Evolutionary conservation across 495 filamentous ascomycete genomes (phyloP).

Genomic region (Elaphomyces granulatus): DNA sequence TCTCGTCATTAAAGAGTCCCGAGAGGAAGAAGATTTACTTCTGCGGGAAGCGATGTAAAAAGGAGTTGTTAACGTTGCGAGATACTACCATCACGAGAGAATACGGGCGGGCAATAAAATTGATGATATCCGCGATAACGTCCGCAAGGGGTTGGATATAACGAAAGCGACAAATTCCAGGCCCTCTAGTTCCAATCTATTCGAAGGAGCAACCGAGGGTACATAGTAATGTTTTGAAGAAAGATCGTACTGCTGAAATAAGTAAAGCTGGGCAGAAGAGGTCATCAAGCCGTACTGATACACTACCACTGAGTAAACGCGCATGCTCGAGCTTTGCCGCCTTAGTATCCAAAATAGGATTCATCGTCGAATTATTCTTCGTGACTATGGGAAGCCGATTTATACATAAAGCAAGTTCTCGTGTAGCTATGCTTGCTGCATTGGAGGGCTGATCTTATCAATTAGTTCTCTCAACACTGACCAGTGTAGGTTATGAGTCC

Average conservation of each 20-base stretch:
- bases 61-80: conserved; percentile 16
- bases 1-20: conserved; percentile 15
- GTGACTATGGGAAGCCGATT: conserved; percentile 28
- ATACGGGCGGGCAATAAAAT: conserved; percentile 12
- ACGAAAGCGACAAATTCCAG: conserved; percentile 3
- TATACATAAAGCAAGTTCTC: conserved; percentile 29
- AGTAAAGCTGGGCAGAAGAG: too few relatives aligned
- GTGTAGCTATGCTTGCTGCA: conserved; percentile 18
- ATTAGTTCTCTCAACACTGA: background rate
- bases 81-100: conserved; percentile 23
- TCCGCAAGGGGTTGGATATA: conserved; percentile 17
- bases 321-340: conserved; percentile 14
- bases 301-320: conserved; percentile 22
- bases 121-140: conserved; percentile 16
- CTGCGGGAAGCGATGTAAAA: conserved; percentile 17
- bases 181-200: too few relatives aligned
- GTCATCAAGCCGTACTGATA: conserved; percentile 7
- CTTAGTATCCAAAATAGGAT: conserved; percentile 17
- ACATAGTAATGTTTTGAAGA: too few relatives aligned
- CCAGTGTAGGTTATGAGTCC: conserved; percentile 25
- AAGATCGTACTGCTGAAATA: too few relatives aligned
- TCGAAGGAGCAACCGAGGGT: too few relatives aligned
- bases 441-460: conserved; percentile 15
- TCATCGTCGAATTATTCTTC: conserved; percentile 28
- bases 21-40: conserved; percentile 9